phyloP scores from a whole-genome alignment of 331 rosid species.

The Malus hybrid region DNA sequence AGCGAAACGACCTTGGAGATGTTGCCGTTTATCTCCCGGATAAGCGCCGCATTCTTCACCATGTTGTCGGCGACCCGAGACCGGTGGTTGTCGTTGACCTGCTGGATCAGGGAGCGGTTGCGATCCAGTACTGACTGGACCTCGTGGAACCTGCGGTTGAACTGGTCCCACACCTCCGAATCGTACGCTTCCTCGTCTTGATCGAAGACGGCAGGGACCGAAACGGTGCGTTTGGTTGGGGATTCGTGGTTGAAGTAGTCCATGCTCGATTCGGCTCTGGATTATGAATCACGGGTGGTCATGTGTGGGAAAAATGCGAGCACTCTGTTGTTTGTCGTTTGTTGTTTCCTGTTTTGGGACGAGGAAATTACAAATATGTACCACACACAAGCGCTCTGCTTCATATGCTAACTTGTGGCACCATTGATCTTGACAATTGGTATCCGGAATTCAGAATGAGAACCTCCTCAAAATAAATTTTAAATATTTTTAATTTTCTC shows the following conservation, averaged over 20 bases:
- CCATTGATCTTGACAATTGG: too few relatives aligned
- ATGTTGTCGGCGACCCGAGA: slow-evolving; percentile 61
- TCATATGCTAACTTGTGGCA: too few relatives aligned
- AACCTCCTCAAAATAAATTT: too few relatives aligned
- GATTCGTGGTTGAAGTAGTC: slow-evolving; percentile 32
- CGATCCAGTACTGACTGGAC: slow-evolving; percentile 81
- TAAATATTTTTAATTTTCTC: too few relatives aligned
- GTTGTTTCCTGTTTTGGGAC: neutral
- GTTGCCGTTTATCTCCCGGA: slow-evolving; percentile 74
- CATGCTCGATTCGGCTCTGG: slow-evolving; percentile 40
- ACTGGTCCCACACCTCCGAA: slow-evolving; percentile 41
- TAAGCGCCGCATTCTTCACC: slow-evolving; percentile 69
- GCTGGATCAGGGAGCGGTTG: slow-evolving; percentile 64
- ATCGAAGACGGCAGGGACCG: slow-evolving; percentile 12
- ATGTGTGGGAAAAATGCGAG: slow-evolving; percentile 2
- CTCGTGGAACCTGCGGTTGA: slow-evolving; percentile 59
- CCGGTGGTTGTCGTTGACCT: slow-evolving; percentile 82
- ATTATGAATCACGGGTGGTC: slow-evolving; percentile 31
- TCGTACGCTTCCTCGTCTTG: slow-evolving; percentile 27
- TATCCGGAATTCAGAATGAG: too few relatives aligned
- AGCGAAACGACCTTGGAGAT: slow-evolving; percentile 64
- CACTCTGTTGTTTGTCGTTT: neutral
- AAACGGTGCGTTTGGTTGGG: slow-evolving; percentile 16
- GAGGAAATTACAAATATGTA: neutral
- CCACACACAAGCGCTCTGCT: too few relatives aligned